Percentiles rank a stretch among this genome's conserved stretches.
phyloP scores from a whole-genome alignment of 805 yeast genomes.

The Saccharomycopsis olivae region DNA sequence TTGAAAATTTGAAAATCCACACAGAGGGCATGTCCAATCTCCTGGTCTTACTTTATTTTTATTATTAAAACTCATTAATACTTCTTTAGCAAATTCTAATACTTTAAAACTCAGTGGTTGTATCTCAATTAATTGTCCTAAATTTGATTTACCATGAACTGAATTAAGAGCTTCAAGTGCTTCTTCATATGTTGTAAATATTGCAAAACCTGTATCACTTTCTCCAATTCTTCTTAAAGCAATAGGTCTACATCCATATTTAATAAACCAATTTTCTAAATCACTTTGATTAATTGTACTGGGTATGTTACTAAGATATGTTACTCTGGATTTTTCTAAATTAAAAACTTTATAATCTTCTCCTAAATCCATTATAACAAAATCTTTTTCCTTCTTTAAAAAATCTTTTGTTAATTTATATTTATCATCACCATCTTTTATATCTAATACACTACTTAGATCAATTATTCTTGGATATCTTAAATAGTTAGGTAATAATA shows the following conservation, averaged over 20 bases:
- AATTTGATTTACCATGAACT: conserved; percentile 66
- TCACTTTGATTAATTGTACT: conserved; percentile 84
- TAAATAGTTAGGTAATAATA: conserved; percentile 61
- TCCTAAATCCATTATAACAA: conserved; percentile 54
- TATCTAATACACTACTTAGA: conserved; percentile 30
- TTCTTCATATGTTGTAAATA: conserved; percentile 76
- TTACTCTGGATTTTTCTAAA: conserved; percentile 64
- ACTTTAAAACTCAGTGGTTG: conserved; percentile 77
- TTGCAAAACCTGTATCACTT: conserved; percentile 68
- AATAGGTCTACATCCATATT: conserved; percentile 74
- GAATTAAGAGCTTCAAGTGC: conserved; percentile 69
- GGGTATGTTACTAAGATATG: conserved; percentile 73
- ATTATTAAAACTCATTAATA: conserved; percentile 75
- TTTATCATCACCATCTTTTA: conserved; percentile 15
- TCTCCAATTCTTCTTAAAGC: conserved; percentile 80
- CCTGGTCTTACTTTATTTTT: conserved; percentile 74
- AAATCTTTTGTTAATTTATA: neutral
- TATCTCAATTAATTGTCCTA: conserved; percentile 64
- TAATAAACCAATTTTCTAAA: conserved; percentile 84
- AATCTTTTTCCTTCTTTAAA: too few relatives aligned
- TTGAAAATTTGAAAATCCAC: conserved; percentile 92
- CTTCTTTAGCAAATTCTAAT: conserved; percentile 71
- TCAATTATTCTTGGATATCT: conserved; percentile 47
- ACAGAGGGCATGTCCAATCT: conserved; percentile 96
- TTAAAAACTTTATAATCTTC: conserved; percentile 55